Evolutionary conservation across 306 rosid genomes (phyloP).

Genomic region (Ceratonia siliqua): DNA sequence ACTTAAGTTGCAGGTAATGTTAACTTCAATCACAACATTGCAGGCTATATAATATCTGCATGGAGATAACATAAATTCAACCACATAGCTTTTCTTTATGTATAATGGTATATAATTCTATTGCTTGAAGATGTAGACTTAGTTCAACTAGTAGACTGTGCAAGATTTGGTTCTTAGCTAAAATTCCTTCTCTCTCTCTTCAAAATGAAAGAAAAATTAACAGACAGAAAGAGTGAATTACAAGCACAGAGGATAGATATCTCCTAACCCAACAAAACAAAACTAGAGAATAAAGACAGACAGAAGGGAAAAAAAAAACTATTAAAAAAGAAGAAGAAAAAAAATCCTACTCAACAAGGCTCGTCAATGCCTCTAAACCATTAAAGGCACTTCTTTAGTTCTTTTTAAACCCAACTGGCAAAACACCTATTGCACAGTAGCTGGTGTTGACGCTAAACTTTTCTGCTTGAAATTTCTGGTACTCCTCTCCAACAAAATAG

Average conservation of each 20-base stretch:
- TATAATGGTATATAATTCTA: background rate
- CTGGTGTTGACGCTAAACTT: conserved; percentile 5
- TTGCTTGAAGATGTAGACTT: background rate
- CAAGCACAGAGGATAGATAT: background rate
- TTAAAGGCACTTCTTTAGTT: background rate
- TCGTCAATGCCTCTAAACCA: background rate
- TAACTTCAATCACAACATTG: background rate
- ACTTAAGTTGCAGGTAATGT: background rate
- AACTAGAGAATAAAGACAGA: background rate
- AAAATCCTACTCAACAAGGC: background rate
- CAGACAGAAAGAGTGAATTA: background rate
- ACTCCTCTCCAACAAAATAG: background rate
- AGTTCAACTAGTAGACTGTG: background rate
- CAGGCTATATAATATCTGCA: background rate
- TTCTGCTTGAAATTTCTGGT: background rate
- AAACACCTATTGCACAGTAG: background rate
- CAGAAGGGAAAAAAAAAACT: background rate
- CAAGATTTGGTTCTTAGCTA: background rate
- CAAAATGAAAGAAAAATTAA: too few relatives aligned
- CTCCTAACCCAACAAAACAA: background rate
- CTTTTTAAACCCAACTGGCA: background rate
- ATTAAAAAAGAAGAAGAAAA: background rate
- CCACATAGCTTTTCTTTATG: conserved; percentile 1
- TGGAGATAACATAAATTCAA: conserved; percentile 15
- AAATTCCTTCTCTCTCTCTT: background rate